A percentile compares a stretch with the other conserved stretches of the same genome.
These are phyloP conservation scores for Misopates orontium DNA, from an alignment of 257 asterid genomes.

Conservation along the genomic window DNA sequence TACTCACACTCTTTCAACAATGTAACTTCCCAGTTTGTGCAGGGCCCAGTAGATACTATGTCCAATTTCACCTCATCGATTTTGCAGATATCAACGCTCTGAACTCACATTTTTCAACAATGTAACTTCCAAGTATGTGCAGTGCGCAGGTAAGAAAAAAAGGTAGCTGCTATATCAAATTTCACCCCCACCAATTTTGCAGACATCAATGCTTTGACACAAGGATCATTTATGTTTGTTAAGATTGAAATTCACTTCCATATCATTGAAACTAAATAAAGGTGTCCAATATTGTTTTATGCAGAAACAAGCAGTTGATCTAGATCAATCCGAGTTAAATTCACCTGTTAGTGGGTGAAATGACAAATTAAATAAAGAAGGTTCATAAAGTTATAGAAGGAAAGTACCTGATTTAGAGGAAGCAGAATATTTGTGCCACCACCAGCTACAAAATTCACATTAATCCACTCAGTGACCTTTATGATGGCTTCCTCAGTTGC, in stretches of 20 bases:
- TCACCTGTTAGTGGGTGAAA: too few species aligned
- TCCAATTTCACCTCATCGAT: too few species aligned
- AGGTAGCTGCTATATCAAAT: constrained; percentile 7
- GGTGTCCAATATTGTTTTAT: neutral
- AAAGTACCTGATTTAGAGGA: constrained; percentile 60
- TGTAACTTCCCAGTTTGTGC: too few species aligned
- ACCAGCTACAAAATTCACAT: constrained; percentile 59
- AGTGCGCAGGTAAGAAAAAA: neutral
- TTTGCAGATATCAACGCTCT: too few species aligned
- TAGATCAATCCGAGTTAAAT: too few species aligned
- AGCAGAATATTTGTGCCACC: constrained; percentile 63
- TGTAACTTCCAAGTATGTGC: neutral
- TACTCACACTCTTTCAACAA: too few species aligned
- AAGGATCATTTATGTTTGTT: neutral
- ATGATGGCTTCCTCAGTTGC: constrained; percentile 54
- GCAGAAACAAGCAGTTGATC: too few species aligned
- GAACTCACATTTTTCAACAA: constrained; percentile 3
- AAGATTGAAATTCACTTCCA: neutral
- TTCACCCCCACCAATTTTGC: neutral
- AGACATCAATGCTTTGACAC: constrained; percentile 3
- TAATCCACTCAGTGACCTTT: constrained; percentile 58
- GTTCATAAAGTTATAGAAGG: constrained; percentile 25
- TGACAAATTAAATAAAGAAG: constrained; percentile 1
- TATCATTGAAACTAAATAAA: neutral
- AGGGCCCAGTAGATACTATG: too few species aligned